Percentiles rank a stretch among this genome's conserved stretches.
Evolutionary conservation across 78 protist species (phyloP).

Genomic region (Mastigamoeba balamuthi): DNA sequence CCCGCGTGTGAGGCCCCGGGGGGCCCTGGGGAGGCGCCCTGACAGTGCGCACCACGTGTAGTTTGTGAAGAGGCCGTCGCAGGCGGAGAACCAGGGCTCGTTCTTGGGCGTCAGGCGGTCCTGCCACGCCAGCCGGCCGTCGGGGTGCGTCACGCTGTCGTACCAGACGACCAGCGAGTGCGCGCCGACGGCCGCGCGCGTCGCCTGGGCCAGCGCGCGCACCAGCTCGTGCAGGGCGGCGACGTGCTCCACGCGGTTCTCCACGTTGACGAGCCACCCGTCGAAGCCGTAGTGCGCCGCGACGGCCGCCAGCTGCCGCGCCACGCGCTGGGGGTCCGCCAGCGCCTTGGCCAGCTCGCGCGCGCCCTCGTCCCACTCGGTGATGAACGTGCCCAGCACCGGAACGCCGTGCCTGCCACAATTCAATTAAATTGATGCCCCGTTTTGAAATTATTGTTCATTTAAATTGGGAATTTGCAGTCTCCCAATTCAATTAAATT

Average conservation of each 20-base stretch:
- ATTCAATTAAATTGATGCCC: too few species aligned
- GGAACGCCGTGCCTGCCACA: constrained; percentile 47
- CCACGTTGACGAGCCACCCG: constrained; percentile 80
- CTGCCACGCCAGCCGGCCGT: constrained; percentile 68
- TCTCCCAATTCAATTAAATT: too few species aligned
- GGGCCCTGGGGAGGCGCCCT: background rate
- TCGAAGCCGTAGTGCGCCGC: constrained; percentile 54
- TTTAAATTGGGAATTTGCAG: too few species aligned
- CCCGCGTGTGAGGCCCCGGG: background rate
- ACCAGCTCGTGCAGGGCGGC: background rate
- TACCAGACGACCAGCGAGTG: constrained; percentile 45
- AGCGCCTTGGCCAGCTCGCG: background rate
- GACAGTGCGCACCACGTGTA: constrained; percentile 46
- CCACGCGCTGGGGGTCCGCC: background rate
- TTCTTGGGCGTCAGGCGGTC: constrained; percentile 55
- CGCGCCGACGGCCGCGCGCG: background rate
- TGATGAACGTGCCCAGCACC: constrained; percentile 64
- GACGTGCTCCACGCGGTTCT: background rate
- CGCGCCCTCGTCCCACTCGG: constrained; percentile 73
- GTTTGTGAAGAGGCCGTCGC: constrained; percentile 74
- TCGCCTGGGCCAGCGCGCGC: background rate
- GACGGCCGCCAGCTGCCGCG: constrained; percentile 1
- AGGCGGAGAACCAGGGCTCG: constrained; percentile 15
- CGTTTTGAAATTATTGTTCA: too few species aligned
- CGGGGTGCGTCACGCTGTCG: constrained; percentile 43